Percentiles rank a stretch among this genome's conserved stretches.
phyloP scores from a whole-genome alignment of 345 rosid species.

The Euphorbia lathyris region DNA sequence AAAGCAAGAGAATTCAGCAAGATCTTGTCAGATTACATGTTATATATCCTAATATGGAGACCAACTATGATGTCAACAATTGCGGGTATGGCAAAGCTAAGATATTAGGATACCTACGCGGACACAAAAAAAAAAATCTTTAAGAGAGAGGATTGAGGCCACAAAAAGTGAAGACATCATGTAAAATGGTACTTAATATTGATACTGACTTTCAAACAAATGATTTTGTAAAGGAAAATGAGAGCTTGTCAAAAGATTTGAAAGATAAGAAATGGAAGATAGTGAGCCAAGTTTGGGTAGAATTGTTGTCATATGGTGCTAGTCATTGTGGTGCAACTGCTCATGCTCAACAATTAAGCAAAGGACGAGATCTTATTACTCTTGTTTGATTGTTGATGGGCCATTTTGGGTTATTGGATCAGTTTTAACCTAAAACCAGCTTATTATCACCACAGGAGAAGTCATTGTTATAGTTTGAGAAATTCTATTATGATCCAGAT shows the following conservation, averaged over 20 bases:
- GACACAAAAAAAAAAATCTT: slow-evolving; percentile 46
- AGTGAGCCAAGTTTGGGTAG: no score
- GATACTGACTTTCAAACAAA: slow-evolving; percentile 35
- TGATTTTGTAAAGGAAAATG: slow-evolving; percentile 46
- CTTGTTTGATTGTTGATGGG: slow-evolving; percentile 73
- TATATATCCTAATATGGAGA: slow-evolving; percentile 49
- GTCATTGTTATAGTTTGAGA: no score
- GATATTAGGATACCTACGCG: slow-evolving; percentile 44
- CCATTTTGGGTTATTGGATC: slow-evolving; percentile 56
- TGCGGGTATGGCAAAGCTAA: slow-evolving; percentile 47
- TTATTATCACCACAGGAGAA: no score
- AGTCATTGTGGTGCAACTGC: slow-evolving; percentile 47
- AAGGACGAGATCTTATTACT: slow-evolving; percentile 63
- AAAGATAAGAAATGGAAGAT: no score
- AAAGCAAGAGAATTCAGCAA: no score
- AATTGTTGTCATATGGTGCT: no score
- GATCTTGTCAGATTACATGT: slow-evolving; percentile 55
- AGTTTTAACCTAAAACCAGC: slow-evolving; percentile 42
- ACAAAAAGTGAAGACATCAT: slow-evolving; percentile 13
- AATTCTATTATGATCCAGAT: no score
- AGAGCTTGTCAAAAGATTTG: slow-evolving; percentile 69
- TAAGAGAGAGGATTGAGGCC: slow-evolving; percentile 10
- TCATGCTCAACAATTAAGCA: slow-evolving; percentile 58
- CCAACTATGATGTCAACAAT: slow-evolving; percentile 48
- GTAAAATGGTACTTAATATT: slow-evolving; percentile 16